Evolutionary conservation across 208 protist genomes (phyloP).

Genomic region (Acanthamoeba lenticulata): DNA sequence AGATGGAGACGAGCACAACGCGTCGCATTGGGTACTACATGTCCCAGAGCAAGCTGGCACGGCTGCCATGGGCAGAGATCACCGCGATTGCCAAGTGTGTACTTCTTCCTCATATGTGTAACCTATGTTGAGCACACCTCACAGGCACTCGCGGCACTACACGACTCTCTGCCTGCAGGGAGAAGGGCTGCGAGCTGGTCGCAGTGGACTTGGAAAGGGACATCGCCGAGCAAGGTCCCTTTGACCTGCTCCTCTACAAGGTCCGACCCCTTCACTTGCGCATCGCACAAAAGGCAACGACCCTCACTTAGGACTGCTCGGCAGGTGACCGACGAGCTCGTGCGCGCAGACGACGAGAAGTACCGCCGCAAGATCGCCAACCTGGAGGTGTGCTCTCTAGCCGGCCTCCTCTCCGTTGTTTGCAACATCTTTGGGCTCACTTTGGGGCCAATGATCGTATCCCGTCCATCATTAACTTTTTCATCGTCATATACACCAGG

Average conservation of each 20-base stretch:
- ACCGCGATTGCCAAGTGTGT: background rate
- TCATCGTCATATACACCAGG: background rate
- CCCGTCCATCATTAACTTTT: background rate
- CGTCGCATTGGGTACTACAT: conserved; percentile 25
- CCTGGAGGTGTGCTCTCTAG: conserved; percentile 1
- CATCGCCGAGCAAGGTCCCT: conserved; percentile 44
- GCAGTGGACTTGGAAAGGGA: background rate
- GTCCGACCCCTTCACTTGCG: background rate
- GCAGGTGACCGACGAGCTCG: conserved; percentile 54
- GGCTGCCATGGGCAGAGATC: conserved; percentile 33
- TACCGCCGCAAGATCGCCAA: conserved; percentile 14
- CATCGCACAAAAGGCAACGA: background rate
- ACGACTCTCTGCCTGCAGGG: background rate
- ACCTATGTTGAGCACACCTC: background rate
- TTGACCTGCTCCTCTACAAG: conserved; percentile 59
- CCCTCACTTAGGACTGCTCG: too few relatives aligned
- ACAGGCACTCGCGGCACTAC: background rate
- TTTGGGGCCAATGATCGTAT: background rate
- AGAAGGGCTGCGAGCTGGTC: conserved; percentile 16
- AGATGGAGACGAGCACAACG: background rate
- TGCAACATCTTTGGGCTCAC: background rate
- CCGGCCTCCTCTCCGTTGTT: background rate
- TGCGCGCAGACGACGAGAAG: conserved; percentile 27
- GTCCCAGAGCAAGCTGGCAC: conserved; percentile 25
- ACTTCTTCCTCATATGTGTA: background rate